Conservation (phyloP, 306 rosid genomes). For the Prunus padus region DNA sequence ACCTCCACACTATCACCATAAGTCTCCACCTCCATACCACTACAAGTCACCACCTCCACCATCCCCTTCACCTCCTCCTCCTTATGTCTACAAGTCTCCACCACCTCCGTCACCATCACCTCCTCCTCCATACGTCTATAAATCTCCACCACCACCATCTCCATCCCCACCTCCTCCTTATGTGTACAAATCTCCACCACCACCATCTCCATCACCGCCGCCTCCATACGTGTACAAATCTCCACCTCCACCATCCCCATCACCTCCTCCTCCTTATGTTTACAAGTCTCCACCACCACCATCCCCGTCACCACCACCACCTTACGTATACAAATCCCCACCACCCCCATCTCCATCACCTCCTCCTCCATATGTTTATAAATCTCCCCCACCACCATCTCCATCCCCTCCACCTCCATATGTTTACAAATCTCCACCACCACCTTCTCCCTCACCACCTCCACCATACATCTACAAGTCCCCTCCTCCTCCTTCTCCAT, state of each 20-base stretch:
- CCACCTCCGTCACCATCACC: neutral
- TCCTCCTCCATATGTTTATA: neutral
- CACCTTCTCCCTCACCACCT: neutral
- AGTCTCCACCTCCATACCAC: neutral
- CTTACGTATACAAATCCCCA: neutral
- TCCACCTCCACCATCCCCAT: neutral
- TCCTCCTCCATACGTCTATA: neutral
- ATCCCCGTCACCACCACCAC: too few species aligned
- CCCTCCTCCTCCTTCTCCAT: neutral
- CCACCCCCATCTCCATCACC: too few species aligned
- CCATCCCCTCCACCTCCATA: slow-evolving; percentile 2
- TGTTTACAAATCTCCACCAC: neutral
- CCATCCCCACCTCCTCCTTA: neutral
- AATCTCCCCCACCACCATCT: neutral
- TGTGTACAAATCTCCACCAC: neutral
- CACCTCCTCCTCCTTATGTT: too few species aligned
- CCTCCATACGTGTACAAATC: neutral
- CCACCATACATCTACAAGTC: neutral
- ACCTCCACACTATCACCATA: neutral
- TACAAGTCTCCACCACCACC: too few species aligned
- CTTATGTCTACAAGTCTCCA: neutral
- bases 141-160: neutral
- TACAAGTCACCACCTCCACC: neutral
- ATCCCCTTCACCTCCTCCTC: neutral
- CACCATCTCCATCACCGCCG: neutral